Percentiles rank a stretch among this genome's conserved stretches.
Conservation (phyloP, 2,329 filamentous ascomycete species). For the Pezicula rhizophila region DNA sequence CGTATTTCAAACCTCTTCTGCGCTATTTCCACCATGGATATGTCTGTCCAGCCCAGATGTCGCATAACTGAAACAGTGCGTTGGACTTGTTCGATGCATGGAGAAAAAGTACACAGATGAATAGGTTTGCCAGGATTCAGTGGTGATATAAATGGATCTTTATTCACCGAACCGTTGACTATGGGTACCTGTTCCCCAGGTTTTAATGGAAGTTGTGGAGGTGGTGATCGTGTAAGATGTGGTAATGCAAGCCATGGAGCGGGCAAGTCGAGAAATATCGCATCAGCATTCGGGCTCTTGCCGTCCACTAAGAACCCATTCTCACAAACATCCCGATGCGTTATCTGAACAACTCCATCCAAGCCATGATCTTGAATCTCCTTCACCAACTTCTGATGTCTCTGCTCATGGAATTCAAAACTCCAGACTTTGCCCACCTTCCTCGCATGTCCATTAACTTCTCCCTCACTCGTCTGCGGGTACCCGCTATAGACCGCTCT, state of each 20-base stretch:
- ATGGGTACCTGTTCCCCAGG: constrained; percentile 2
- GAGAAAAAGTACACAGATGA: constrained; percentile 89
- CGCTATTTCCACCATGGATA: constrained; percentile 86
- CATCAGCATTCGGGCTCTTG: constrained; percentile 55
- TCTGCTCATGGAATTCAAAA: constrained; percentile 73
- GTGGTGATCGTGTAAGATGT: constrained; percentile 58
- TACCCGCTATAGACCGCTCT: constrained; percentile 72
- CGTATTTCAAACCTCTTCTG: constrained; percentile 75
- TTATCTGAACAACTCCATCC: constrained; percentile 60
- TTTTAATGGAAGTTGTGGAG: constrained; percentile 11
- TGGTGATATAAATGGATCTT: constrained; percentile 45
- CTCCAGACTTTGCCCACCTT: constrained; percentile 68
- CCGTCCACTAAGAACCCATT: constrained; percentile 61
- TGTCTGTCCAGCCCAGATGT: constrained; percentile 79
- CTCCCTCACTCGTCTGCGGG: constrained; percentile 31
- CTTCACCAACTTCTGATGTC: constrained; percentile 61
- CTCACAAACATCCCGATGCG: constrained; percentile 73
- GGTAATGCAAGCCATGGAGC: constrained; percentile 75
- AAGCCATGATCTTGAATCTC: constrained; percentile 67
- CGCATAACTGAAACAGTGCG: constrained; percentile 77
- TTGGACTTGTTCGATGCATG: constrained; percentile 94
- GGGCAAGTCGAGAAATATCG: constrained; percentile 74
- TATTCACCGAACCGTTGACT: constrained; percentile 8
- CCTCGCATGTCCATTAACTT: constrained; percentile 25
- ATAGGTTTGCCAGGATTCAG: constrained; percentile 68